phyloP scores from a whole-genome alignment of 176 grass and related monocot species.

The Zoysia pacifica region DNA sequence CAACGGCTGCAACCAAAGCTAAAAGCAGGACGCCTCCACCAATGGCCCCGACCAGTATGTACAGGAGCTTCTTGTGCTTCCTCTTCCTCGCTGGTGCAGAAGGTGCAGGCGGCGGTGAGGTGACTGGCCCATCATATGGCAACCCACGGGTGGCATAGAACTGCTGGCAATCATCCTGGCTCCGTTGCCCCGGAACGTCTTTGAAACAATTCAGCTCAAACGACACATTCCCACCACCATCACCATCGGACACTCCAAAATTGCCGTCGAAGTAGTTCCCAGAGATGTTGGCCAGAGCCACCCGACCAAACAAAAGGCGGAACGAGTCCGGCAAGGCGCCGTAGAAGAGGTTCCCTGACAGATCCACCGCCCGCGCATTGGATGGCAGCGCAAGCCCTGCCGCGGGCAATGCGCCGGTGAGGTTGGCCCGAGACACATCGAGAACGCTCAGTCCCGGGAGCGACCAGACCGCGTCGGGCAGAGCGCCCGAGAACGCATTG shows the following conservation, averaged over 20 bases:
- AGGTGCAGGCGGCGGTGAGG: slow-evolving; percentile 10
- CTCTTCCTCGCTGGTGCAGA: slow-evolving; percentile 37
- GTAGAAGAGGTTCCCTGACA: slow-evolving; percentile 78
- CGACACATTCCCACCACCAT: slow-evolving; percentile 40
- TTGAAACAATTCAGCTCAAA: slow-evolving; percentile 65
- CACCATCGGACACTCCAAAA: slow-evolving; percentile 18
- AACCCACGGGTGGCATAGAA: slow-evolving; percentile 63
- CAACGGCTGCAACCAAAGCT: slow-evolving; percentile 41
- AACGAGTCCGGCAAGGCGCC: slow-evolving; percentile 55
- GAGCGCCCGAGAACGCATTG: slow-evolving; percentile 64
- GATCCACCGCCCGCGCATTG: slow-evolving; percentile 57
- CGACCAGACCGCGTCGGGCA: slow-evolving; percentile 67
- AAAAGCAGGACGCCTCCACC: slow-evolving; percentile 54
- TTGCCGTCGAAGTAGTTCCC: slow-evolving; percentile 81
- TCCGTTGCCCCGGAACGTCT: slow-evolving; percentile 59
- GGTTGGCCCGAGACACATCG: slow-evolving; percentile 70
- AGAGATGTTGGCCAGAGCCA: slow-evolving; percentile 56
- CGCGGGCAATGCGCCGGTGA: slow-evolving; percentile 64
- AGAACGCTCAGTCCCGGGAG: slow-evolving; percentile 55
- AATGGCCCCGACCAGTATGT: slow-evolving; percentile 83
- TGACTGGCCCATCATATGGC: slow-evolving; percentile 37
- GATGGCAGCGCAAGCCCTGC: slow-evolving; percentile 29
- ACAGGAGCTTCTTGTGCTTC: slow-evolving; percentile 61
- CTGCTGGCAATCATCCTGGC: slow-evolving; percentile 45
- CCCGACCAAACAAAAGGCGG: slow-evolving; percentile 43